phyloP scores from a whole-genome alignment of 2,329 filamentous ascomycete genomes.

The Fusarium pilosicola region DNA sequence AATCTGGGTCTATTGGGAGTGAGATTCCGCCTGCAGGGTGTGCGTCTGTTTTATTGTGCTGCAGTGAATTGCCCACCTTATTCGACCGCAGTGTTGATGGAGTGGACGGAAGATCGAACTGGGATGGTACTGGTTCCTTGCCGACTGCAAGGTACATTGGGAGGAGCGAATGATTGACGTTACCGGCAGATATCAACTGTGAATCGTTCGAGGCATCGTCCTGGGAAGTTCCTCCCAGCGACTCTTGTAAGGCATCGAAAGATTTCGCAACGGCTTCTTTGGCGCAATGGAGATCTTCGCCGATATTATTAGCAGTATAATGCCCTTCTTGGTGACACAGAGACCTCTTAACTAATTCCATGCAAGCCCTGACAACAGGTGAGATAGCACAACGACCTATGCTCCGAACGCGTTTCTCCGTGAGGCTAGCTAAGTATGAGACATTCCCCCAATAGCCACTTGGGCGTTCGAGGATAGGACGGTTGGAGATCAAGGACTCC shows the following conservation, averaged over 20 bases:
- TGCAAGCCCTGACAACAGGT: neutral
- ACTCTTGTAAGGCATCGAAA: neutral
- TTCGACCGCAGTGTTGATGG: neutral
- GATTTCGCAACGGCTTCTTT: neutral
- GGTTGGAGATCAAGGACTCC: neutral
- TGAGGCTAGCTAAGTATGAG: neutral
- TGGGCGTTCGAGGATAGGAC: neutral
- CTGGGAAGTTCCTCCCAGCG: accelerated
- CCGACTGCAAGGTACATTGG: neutral
- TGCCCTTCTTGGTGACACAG: neutral
- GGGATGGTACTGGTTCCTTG: no score
- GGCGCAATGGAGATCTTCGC: accelerated
- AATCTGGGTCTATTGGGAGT: neutral
- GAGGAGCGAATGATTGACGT: accelerated
- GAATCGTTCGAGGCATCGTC: accelerated
- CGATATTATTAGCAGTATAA: accelerated
- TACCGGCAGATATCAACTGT: accelerated
- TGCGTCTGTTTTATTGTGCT: neutral
- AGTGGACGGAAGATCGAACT: neutral
- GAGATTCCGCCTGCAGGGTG: neutral
- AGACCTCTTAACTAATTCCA: neutral
- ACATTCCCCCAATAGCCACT: neutral
- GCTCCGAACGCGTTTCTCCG: neutral
- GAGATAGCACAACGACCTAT: neutral
- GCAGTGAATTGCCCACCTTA: neutral